Percentiles rank a stretch among this genome's conserved stretches.
These are phyloP conservation scores for Zelonia costaricensis DNA, from an alignment of 208 protist species.

Conservation along the genomic window DNA sequence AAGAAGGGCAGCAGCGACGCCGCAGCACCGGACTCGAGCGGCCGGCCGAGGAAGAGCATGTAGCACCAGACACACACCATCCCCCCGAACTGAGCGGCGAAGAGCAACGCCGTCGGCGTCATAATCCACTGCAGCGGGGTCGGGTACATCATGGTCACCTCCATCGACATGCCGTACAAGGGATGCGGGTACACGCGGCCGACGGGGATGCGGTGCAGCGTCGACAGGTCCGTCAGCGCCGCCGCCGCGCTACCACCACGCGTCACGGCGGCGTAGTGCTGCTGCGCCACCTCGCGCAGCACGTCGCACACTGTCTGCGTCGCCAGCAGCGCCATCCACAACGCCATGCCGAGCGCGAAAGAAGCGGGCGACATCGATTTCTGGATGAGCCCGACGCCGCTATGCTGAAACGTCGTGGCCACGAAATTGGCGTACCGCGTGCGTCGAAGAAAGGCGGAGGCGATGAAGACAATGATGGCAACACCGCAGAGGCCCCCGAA, in stretches of 20 bases:
- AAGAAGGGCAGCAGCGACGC: slow-evolving; percentile 40
- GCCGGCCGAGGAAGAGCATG: slow-evolving; percentile 31
- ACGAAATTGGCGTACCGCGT: slow-evolving; percentile 5
- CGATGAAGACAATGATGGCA: slow-evolving; percentile 6
- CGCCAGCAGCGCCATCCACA: slow-evolving; percentile 26
- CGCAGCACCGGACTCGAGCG: slow-evolving; percentile 28
- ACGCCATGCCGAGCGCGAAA: slow-evolving; percentile 18
- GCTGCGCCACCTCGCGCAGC: slow-evolving; percentile 24
- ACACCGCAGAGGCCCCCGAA: slow-evolving; percentile 11
- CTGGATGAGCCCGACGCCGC: slow-evolving; percentile 14
- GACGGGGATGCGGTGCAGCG: slow-evolving; percentile 19
- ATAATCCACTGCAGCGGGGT: slow-evolving; percentile 19
- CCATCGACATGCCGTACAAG: slow-evolving; percentile 20
- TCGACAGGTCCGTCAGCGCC: slow-evolving; percentile 8
- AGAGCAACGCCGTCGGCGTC: slow-evolving; percentile 19
- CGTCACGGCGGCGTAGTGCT: slow-evolving; percentile 24
- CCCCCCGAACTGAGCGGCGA: slow-evolving; percentile 36
- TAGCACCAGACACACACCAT: slow-evolving; percentile 38
- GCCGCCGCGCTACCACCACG: slow-evolving; percentile 4
- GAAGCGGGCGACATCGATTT: neutral
- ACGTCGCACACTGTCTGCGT: slow-evolving; percentile 18
- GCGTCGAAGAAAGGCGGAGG: slow-evolving; percentile 4
- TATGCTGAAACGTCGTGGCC: slow-evolving; percentile 10
- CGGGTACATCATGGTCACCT: slow-evolving; percentile 12
- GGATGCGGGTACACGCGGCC: slow-evolving; percentile 5